A percentile compares a stretch with the other conserved stretches of the same genome.
Evolutionary conservation across 176 grass and related monocot genomes (phyloP).

Genomic region (Eragrostis curvula): DNA sequence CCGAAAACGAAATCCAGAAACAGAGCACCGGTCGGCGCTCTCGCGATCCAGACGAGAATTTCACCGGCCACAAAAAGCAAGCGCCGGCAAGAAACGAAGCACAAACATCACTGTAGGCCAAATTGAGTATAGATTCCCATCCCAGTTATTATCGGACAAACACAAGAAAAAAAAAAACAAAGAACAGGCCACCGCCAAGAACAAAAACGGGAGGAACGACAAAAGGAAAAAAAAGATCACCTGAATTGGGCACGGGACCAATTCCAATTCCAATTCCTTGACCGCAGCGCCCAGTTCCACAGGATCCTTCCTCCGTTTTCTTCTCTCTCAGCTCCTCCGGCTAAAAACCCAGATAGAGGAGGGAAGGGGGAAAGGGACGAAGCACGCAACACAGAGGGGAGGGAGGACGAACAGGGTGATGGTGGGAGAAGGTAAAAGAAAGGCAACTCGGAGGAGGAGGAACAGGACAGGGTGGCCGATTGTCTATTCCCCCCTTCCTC

Average conservation of each 20-base stretch:
- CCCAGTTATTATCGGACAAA: background rate
- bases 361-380: background rate
- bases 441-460: background rate
- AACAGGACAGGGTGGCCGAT: conserved; percentile 24
- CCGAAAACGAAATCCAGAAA: background rate
- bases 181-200: background rate
- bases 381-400: background rate
- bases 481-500: conserved; percentile 33
- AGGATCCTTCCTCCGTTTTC: background rate
- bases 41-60: background rate
- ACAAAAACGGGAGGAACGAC: background rate
- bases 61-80: background rate
- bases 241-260: conserved; percentile 27
- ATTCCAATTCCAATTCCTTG: background rate
- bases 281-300: background rate
- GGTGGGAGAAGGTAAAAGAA: background rate
- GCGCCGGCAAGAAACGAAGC: background rate
- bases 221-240: conserved; percentile 29
- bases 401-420: background rate
- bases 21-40: background rate
- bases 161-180: background rate
- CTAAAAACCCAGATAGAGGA: conserved; percentile 19
- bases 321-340: background rate
- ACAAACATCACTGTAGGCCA: background rate
- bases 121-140: background rate